Base-by-base conservation (phyloP, 148 eudicot species). In the Chenopodium suecicum region DNA sequence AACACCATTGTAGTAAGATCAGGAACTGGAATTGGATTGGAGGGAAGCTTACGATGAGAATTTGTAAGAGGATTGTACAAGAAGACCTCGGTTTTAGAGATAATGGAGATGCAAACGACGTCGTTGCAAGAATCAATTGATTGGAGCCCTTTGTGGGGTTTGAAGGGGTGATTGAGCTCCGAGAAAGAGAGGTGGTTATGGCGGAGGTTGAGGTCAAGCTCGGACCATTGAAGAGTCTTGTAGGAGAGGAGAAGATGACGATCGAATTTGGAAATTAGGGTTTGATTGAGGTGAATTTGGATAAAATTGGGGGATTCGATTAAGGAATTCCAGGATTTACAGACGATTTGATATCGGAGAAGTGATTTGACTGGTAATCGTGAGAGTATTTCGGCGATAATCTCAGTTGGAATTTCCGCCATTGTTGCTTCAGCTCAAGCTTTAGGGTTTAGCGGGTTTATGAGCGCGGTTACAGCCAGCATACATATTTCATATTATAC, bases 41-140 rank as follows among this genome's bases (percentile, higher is more conserved):
- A 62, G 48, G 73, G 80, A 37, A 78, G 47, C 22, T 66, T 46
- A 29, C 19, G 81, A 5, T 48, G 64, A 4, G 64, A 46, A 48
- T 78, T 78, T 17, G 65, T 78, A 0, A 13, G 7, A 1, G 74
- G 73, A 60, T 78, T 78, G 74, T 17, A 78, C 4, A 78, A 12
- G 20, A 68, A 27, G 47, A 67, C 27, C 60, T 16, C 0, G 14
- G 32, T 31, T 48, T 29, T 78, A 19, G 7, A 67, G 14, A 23
- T 27, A 10, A 50, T 74, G 63, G 81, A 48, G 29, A 78, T 50
- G 71, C 74, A 78, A 50, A 50, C 1, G 47, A 78, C 6, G 23
- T 74, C 74, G 32, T 68, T 48, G 37, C 73, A 48, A 4, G 63
- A 48, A 31, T 74, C 81, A 10, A 78, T 7, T 9, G 31, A 11